phyloP scores from a whole-genome alignment of 345 rosid species.

The Anacardium occidentale region DNA sequence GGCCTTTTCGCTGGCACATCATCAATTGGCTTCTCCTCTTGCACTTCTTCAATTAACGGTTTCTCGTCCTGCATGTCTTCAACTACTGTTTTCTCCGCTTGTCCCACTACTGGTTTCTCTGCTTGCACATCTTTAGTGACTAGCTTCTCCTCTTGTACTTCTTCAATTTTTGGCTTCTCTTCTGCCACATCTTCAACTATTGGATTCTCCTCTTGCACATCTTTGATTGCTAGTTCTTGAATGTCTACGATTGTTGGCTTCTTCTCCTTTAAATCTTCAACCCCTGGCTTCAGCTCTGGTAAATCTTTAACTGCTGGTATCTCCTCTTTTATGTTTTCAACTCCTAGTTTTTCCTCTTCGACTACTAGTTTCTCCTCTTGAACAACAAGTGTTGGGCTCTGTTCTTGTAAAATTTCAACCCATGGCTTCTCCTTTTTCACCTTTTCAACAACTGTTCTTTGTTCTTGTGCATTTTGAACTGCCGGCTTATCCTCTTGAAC shows the following conservation, averaged over 20 bases:
- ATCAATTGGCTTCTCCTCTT: not conserved
- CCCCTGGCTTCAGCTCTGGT: conserved; percentile 7
- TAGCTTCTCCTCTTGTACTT: conserved; percentile 9
- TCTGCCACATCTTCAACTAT: not conserved
- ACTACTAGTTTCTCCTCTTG: too few relatives aligned
- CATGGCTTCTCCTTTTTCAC: conserved; percentile 11
- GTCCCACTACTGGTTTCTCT: not conserved
- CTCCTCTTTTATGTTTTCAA: not conserved
- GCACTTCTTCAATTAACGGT: not conserved
- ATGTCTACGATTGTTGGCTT: too few relatives aligned
- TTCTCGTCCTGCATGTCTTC: too few relatives aligned
- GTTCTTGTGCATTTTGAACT: conserved; percentile 7
- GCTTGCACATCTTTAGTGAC: not conserved
- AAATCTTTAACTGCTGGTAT: conserved; percentile 3
- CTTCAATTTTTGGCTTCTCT: conserved; percentile 8
- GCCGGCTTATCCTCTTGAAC: not conserved
- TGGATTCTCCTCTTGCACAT: not conserved
- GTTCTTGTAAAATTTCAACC: conserved; percentile 4
- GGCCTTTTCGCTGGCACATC: not conserved
- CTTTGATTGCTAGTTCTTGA: not conserved
- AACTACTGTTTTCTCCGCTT: not conserved
- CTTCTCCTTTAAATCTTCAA: conserved; percentile 2
- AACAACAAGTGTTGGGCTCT: not conserved
- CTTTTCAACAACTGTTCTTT: conserved; percentile 8
- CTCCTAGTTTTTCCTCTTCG: not conserved